Conservation (phyloP, 2,329 filamentous ascomycete genomes). For the Cytospora schulzeri region DNA sequence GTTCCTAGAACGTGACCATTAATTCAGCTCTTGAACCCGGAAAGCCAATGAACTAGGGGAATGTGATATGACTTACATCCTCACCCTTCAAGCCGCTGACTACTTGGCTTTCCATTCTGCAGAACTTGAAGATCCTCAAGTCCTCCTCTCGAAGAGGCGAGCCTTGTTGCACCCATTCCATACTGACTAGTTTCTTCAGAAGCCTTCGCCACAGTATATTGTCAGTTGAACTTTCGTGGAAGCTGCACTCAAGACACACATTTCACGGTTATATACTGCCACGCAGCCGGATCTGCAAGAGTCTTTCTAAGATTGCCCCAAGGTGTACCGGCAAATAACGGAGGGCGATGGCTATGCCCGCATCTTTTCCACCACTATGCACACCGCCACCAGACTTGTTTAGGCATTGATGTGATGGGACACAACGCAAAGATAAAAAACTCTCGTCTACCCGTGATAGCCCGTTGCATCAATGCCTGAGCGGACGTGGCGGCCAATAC, state of each 20-base stretch:
- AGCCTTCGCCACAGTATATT: neutral
- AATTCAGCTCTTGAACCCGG: too few relatives aligned
- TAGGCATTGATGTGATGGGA: too few relatives aligned
- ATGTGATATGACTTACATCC: neutral
- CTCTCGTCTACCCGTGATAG: too few relatives aligned
- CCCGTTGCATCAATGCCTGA: too few relatives aligned
- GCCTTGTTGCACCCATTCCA: constrained; percentile 10
- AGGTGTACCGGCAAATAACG: neutral
- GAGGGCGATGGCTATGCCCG: neutral
- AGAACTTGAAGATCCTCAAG: neutral
- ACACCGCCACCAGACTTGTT: too few relatives aligned
- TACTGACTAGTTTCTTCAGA: neutral
- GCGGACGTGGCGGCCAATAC: neutral
- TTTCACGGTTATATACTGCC: neutral
- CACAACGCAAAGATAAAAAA: too few relatives aligned
- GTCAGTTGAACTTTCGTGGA: too few relatives aligned
- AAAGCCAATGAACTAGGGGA: too few relatives aligned
- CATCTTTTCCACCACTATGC: too few relatives aligned
- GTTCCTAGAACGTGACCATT: neutral
- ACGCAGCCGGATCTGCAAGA: neutral
- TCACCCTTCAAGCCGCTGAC: neutral
- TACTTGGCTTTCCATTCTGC: neutral
- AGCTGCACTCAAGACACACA: neutral
- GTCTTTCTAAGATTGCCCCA: too few relatives aligned
- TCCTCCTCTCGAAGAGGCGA: neutral